Base-by-base conservation (phyloP, 768 basidiomycete genomes). In the Porphyrellus cyaneotinctus region DNA sequence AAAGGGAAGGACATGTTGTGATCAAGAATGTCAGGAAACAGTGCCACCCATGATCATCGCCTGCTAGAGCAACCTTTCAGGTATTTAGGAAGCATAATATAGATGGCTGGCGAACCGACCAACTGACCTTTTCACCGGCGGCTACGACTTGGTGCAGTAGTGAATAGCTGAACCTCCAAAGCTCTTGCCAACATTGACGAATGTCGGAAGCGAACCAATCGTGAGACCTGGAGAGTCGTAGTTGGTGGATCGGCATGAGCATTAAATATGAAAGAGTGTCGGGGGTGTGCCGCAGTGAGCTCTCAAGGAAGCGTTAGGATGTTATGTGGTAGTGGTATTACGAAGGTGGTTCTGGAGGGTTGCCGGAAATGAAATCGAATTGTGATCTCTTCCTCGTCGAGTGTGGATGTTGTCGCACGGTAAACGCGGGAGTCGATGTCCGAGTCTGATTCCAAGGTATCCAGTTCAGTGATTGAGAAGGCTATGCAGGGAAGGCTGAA, bases 191-290 rank as follows among this genome's bases (percentile, higher is more conserved):
- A 89, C 78, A 64, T 98, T 95, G 36, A 97, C 81, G 64, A 99
- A 97, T 0, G 95, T 98, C 0, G 95, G 95, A 10, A 99, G 73
- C 0, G 93, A 94, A 10, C 95, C 97, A 0, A 95, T 97, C 0
- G 93, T 97, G 37, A 99, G 73, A 0, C 86, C 97, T 98, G 97
- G 35, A 98, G 78, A 0, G 95, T 98, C 0, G 92, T 83, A 0
- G 97, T 99, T 0, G 97, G 97, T 0, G 97, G 95, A 63, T 99
- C 95, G 4, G 93, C 83, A 70, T 90, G 86, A 2, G 91, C 78
- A 64, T 97, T 88, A 70, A 91, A 93, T 39, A 98, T 74, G 68
- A 95, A 83, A 0, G 94, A 95, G 48, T 85, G 79, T 36, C 73
- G 66, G 0, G 97, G 95, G 15, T 78, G 70, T 2, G 71, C 62